phyloP scores from a whole-genome alignment of 371 early-diverging fungal species.

The Mucor velutinosus region DNA sequence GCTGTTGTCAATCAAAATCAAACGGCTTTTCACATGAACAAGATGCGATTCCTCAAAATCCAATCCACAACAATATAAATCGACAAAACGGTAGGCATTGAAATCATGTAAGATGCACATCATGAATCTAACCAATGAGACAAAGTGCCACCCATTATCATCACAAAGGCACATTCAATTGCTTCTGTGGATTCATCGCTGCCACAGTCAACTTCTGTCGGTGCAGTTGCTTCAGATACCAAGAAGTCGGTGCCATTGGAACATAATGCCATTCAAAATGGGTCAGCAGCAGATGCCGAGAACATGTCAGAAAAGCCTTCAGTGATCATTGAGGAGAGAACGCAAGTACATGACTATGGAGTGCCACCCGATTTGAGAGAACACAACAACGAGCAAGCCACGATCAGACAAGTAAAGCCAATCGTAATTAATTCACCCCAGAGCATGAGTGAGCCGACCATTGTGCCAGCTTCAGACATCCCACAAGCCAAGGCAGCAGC shows the following conservation, averaged over 20 bases:
- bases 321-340: not conserved
- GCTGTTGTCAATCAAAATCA: constrained; percentile 8
- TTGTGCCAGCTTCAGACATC: not conserved
- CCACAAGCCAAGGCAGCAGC: not conserved
- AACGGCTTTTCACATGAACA: not conserved
- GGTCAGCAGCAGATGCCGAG: not conserved
- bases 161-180: constrained; percentile 10
- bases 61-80: not conserved
- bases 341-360: not conserved
- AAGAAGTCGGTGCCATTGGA: not conserved
- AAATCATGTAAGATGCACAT: not conserved
- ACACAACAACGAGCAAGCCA: not conserved
- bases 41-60: not conserved
- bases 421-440: not conserved
- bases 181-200: not conserved
- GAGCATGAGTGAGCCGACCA: not conserved
- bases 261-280: not conserved
- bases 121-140: not conserved
- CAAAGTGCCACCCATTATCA: constrained; percentile 8
- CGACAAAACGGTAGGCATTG: not conserved
- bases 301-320: not conserved
- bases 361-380: not conserved
- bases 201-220: constrained; percentile 1
- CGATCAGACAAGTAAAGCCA: not conserved
- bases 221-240: not conserved